Base-by-base conservation (phyloP, 352 stramenopile species). In the Pythium dissotocum region DNA sequence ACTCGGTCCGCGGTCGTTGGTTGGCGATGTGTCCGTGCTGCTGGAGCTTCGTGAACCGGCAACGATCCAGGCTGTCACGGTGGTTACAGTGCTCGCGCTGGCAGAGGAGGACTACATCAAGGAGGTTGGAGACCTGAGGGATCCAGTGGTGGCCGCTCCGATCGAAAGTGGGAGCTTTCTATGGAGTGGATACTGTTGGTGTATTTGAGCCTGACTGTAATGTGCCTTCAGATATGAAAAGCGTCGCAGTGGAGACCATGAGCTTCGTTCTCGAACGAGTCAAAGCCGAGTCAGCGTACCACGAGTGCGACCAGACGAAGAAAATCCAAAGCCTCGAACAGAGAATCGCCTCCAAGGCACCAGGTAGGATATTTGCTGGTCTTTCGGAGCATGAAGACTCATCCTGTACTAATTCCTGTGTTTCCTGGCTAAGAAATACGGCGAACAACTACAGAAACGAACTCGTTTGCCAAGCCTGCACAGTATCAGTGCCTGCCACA, bases 171-270 rank as follows among this genome's bases (percentile, higher is more conserved):
- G 32, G 67, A 21, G 30, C 12, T 28, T 67, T 56, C 18, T 28
- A 53, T 38, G 12, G 21, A 38, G 21, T 44, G 54, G 12, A 13
- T 12, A 24, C 54, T 58, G 2, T n/a, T 49, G 21, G 21, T 1
- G 7, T 55, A 12, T 16, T 18, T 60, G 18, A 21, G 21, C 46
- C 40, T 33, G 28, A n/a, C 40, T 67, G 10, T 26, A 56, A 0
- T 38, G 24, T 58, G 0, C 42, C 14, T 53, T 21, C 57, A 56
- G 42, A 3, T 48, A 87, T 89, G 40, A 79, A 79, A 26, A 77
- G 61, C 30, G 73, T 85, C 2, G 81, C 81, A 10, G 76, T 80
- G 30, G 81, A 89, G 32, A 89, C 79, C 0, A 68, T 89, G 28
- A 56, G 65, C 0, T 89, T 89, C 58, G 69, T 88, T 4, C 49